Conservation (phyloP, 306 rosid species). For the Acacia melanoxylon region DNA sequence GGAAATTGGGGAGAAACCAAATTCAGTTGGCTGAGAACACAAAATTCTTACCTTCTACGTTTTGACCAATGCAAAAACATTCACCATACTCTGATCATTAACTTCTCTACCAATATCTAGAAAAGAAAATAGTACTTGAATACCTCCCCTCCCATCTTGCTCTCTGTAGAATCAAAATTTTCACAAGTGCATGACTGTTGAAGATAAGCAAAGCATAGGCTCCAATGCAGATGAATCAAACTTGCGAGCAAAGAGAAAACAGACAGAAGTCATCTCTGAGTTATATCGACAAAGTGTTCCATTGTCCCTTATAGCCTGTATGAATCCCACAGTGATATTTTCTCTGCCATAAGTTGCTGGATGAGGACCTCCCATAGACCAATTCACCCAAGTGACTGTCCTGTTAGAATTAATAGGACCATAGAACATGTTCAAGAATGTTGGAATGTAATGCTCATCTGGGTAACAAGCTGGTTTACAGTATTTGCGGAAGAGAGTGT, state of each 20-base stretch:
- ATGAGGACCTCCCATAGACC: constrained; percentile 91
- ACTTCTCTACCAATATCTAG: constrained; percentile 38
- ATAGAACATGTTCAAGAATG: constrained; percentile 78
- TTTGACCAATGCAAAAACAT: constrained; percentile 29
- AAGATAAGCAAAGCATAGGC: constrained; percentile 68
- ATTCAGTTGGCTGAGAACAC: constrained; percentile 24
- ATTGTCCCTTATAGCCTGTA: constrained; percentile 63
- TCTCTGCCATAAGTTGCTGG: constrained; percentile 62
- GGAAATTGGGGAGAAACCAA: neutral
- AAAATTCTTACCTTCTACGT: constrained; percentile 42
- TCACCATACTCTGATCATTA: neutral
- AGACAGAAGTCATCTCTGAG: constrained; percentile 61
- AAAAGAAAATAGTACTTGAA: constrained; percentile 10
- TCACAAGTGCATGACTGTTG: constrained; percentile 66
- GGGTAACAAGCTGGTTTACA: constrained; percentile 97
- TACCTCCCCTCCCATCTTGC: neutral
- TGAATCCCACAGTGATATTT: constrained; percentile 56
- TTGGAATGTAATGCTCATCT: constrained; percentile 88
- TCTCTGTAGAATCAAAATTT: constrained; percentile 15
- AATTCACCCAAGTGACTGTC: constrained; percentile 88
- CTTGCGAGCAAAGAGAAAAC: constrained; percentile 90
- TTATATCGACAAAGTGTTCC: constrained; percentile 74
- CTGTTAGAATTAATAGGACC: constrained; percentile 75
- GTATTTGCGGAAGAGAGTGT: constrained; percentile 60
- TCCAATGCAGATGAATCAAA: constrained; percentile 64